These are phyloP conservation scores for Prunus armeniaca DNA, from an alignment of 306 rosid genomes.

Conservation along the genomic window DNA sequence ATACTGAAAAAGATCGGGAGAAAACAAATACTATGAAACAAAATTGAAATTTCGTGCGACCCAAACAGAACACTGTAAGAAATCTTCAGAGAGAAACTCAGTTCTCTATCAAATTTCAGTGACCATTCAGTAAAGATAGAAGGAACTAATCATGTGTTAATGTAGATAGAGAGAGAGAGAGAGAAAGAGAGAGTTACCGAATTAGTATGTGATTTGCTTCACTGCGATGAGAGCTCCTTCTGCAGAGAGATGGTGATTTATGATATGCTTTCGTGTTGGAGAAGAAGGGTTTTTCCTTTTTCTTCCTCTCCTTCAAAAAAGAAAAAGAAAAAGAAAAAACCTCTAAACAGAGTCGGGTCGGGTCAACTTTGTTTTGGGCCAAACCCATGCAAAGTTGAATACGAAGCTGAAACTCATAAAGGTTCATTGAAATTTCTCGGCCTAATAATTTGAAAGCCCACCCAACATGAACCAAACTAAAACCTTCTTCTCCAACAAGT, in stretches of 20 bases:
- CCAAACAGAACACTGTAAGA: background rate
- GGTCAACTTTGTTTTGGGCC: background rate
- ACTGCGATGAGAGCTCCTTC: slow-evolving; percentile 1
- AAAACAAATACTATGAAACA: background rate
- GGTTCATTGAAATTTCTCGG: too few species aligned
- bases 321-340: background rate
- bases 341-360: background rate
- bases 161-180: background rate
- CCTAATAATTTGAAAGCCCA: background rate
- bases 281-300: slow-evolving; percentile 22
- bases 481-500: slow-evolving; percentile 31
- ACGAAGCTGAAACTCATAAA: too few species aligned
- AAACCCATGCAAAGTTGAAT: background rate
- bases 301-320: background rate
- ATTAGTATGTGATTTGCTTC: background rate
- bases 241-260: background rate
- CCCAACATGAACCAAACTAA: background rate
- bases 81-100: background rate
- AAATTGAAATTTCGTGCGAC: background rate
- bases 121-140: background rate
- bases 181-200: slow-evolving; percentile 6
- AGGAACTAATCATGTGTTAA: too few species aligned
- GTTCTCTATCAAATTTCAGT: background rate
- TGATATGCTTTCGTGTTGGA: slow-evolving; percentile 15
- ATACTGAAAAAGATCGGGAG: background rate